These are phyloP conservation scores for Cerioporus squamosus DNA, from an alignment of 1,284 basidiomycete species.

Conservation along the genomic window DNA sequence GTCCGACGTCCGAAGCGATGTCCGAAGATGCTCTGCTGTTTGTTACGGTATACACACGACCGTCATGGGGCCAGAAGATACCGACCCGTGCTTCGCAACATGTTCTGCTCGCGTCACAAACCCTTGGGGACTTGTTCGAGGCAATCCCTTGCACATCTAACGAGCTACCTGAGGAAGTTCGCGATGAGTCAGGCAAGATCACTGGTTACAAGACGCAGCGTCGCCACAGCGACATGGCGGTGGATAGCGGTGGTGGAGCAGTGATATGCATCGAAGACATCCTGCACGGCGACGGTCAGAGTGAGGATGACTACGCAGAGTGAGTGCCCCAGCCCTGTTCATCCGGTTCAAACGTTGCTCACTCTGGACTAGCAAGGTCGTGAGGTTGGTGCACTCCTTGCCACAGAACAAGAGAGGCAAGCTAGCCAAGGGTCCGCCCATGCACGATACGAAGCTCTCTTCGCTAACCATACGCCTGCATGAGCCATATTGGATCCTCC, in stretches of 20 bases:
- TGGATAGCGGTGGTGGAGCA: slow-evolving; percentile 38
- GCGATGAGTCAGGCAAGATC: slow-evolving; percentile 39
- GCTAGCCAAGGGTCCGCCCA: slow-evolving; percentile 48
- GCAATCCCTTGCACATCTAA: slow-evolving; percentile 68
- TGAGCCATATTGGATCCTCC: slow-evolving; percentile 81
- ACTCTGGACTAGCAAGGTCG: slow-evolving; percentile 52
- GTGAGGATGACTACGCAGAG: slow-evolving; percentile 60
- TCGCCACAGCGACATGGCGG: slow-evolving; percentile 20
- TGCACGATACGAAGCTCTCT: slow-evolving; percentile 52
- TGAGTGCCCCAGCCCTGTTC: slow-evolving; percentile 37
- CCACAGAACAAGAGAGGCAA: slow-evolving; percentile 38
- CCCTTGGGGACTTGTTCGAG: slow-evolving; percentile 64
- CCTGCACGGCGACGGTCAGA: slow-evolving; percentile 58
- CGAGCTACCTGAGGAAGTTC: slow-evolving; percentile 49
- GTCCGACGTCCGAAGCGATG: slow-evolving; percentile 24
- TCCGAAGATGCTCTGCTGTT: slow-evolving; percentile 53
- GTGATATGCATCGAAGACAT: slow-evolving; percentile 64
- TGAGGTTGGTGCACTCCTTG: slow-evolving; percentile 44
- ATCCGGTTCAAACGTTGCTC: not conserved
- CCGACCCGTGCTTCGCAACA: slow-evolving; percentile 71
- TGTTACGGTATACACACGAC: slow-evolving; percentile 60
- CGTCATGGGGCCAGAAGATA: slow-evolving; percentile 63
- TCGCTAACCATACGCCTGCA: slow-evolving; percentile 64
- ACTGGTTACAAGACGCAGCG: slow-evolving; percentile 37
- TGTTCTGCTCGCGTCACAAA: slow-evolving; percentile 69